Evolutionary conservation across 2,329 filamentous ascomycete species (phyloP).

Genomic region (Sporothrix brunneoviolacea): DNA sequence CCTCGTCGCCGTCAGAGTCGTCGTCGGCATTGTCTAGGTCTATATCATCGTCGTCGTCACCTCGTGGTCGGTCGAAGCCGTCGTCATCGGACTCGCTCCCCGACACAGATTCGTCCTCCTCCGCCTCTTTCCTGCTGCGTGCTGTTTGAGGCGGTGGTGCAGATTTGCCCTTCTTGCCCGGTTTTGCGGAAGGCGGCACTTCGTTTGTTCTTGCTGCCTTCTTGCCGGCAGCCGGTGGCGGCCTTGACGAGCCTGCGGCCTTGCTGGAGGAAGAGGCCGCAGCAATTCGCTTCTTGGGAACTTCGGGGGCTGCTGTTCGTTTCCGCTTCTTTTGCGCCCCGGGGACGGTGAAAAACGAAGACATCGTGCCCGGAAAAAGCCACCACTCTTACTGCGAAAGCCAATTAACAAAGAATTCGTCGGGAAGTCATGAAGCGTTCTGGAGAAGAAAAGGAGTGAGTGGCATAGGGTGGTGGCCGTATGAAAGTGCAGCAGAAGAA

Average conservation of each 20-base stretch:
- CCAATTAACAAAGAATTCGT: background rate
- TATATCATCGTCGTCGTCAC: constrained; percentile 55
- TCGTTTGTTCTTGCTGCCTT: constrained; percentile 4
- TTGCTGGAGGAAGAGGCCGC: constrained; percentile 26
- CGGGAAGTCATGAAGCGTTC: too few relatives aligned
- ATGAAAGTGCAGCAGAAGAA: too few relatives aligned
- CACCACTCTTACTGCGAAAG: background rate
- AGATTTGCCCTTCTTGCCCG: constrained; percentile 27
- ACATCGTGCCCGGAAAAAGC: constrained; percentile 52
- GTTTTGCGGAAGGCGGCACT: background rate
- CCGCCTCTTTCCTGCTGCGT: background rate
- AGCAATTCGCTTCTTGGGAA: constrained; percentile 54
- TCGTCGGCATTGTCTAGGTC: constrained; percentile 30
- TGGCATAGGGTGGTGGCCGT: too few relatives aligned
- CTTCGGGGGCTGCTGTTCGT: constrained; percentile 49
- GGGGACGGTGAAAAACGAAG: constrained; percentile 90
- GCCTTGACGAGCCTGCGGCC: constrained; percentile 15
- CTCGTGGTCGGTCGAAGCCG: constrained; percentile 50
- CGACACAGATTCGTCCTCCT: constrained; percentile 1
- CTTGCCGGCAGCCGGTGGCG: background rate
- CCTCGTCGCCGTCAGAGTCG: constrained; percentile 58
- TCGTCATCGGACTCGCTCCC: constrained; percentile 36
- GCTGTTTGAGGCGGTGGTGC: constrained; percentile 12
- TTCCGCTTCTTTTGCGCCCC: constrained; percentile 88
- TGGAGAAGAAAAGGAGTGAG: background rate